Percentiles rank a stretch among this genome's conserved stretches.
These are phyloP conservation scores for Simmondsia chinensis DNA, from an alignment of 148 eudicot genomes.

Conservation along the genomic window DNA sequence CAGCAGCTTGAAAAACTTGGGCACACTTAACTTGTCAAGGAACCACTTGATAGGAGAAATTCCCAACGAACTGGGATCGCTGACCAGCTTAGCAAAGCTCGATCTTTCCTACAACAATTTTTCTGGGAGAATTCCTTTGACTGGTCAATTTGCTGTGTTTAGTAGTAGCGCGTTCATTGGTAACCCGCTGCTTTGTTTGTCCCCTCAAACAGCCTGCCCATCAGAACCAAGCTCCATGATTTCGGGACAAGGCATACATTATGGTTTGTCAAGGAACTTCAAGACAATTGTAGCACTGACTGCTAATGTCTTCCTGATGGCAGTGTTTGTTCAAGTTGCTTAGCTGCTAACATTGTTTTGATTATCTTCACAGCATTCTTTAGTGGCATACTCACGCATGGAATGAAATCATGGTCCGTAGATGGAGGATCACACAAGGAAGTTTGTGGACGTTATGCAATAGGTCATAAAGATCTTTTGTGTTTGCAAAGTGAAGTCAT, in stretches of 20 bases:
- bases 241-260: constrained; percentile 7
- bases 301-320: too few species aligned
- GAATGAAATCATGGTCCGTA: too few species aligned
- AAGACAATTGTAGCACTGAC: too few species aligned
- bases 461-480: too few species aligned
- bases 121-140: constrained; percentile 28
- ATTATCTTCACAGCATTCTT: too few species aligned
- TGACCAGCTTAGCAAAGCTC: constrained; percentile 33
- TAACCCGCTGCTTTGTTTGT: constrained; percentile 35
- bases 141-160: constrained; percentile 24
- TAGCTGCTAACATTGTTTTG: too few species aligned
- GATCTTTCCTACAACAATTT: constrained; percentile 51
- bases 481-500: too few species aligned
- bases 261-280: too few species aligned
- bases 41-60: constrained; percentile 34
- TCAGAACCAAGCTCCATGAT: neutral
- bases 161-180: constrained; percentile 17
- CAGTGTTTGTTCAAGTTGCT: too few species aligned
- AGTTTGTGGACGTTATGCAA: too few species aligned
- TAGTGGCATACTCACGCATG: too few species aligned
- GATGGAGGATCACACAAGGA: too few species aligned
- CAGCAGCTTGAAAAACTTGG: constrained; percentile 15
- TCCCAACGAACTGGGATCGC: constrained; percentile 28
- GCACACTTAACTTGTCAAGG: constrained; percentile 33
- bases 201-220: constrained; percentile 8